A percentile compares a stretch with the other conserved stretches of the same genome.
These are phyloP conservation scores for Graphilbum ipis-grandicollis DNA, from an alignment of 2,329 filamentous ascomycete genomes.

Conservation along the genomic window DNA sequence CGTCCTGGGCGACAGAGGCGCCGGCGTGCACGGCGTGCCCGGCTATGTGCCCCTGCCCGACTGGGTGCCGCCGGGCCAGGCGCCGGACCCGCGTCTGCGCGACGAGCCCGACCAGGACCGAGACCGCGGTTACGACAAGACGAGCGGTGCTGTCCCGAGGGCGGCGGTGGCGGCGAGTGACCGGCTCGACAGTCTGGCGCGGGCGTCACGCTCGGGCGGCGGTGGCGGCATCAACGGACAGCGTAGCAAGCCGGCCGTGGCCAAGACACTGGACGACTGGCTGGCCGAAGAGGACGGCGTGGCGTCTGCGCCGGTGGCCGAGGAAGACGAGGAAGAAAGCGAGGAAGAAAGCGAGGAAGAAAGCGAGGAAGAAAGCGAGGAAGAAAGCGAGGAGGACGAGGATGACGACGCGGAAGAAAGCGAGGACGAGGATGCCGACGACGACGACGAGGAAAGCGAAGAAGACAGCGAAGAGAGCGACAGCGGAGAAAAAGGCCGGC, in stretches of 20 bases:
- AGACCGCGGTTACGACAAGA: no score
- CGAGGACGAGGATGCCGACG: constrained; percentile 11
- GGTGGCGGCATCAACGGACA: constrained; percentile 27
- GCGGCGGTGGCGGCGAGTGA: constrained; percentile 47
- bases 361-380: constrained; percentile 25
- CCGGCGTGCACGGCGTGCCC: constrained; percentile 50
- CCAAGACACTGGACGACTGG: constrained; percentile 87
- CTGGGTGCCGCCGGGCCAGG: constrained; percentile 66
- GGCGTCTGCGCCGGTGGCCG: constrained; percentile 30
- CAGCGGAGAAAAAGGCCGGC: constrained; percentile 27
- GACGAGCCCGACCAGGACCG: constrained; percentile 31
- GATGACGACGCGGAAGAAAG: constrained; percentile 46
- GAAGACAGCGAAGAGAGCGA: constrained; percentile 44
- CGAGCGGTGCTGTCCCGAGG: no score
- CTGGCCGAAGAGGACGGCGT: constrained; percentile 51
- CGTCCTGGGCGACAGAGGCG: constrained; percentile 44
- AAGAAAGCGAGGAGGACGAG: constrained; percentile 33
- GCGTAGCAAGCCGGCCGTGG: constrained; percentile 30
- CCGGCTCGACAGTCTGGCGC: constrained; percentile 40
- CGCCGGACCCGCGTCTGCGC: constrained; percentile 61
- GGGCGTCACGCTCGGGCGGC: constrained; percentile 7
- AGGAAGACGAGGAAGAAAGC: constrained; percentile 30
- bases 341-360: constrained; percentile 33
- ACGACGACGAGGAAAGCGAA: constrained; percentile 20
- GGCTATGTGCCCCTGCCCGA: constrained; percentile 69